Evolutionary conservation across 2,329 filamentous ascomycete genomes (phyloP).

Genomic region (Ilyonectria robusta): DNA sequence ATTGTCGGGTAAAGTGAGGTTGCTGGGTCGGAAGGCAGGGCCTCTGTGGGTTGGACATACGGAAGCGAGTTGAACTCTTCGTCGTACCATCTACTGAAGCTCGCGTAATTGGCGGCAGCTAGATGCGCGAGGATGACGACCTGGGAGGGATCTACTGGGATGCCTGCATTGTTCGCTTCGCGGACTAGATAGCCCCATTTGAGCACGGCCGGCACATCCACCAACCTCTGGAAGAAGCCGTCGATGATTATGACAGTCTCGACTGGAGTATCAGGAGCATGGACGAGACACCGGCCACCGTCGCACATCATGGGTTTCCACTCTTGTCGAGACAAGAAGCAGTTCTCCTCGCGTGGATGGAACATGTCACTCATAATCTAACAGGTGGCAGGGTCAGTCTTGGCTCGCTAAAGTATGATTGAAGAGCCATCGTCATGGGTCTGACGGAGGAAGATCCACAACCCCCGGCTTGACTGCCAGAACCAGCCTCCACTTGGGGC

Average conservation of each 20-base stretch:
- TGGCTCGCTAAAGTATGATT: conserved; percentile 41
- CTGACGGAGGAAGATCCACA: conserved; percentile 40
- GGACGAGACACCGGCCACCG: conserved; percentile 44
- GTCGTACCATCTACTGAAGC: conserved; percentile 53
- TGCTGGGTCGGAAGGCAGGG: conserved; percentile 47
- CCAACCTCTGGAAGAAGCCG: conserved; percentile 52
- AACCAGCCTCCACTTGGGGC: conserved; percentile 43
- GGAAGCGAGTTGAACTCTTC: conserved; percentile 42
- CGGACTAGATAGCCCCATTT: conserved; percentile 52
- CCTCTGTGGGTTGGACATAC: conserved; percentile 45
- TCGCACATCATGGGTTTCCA: conserved; percentile 55
- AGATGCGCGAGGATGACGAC: conserved; percentile 48
- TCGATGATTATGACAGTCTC: conserved; percentile 49
- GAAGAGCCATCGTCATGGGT: conserved; percentile 35
- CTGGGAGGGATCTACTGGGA: conserved; percentile 48
- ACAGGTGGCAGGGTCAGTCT: conserved; percentile 40
- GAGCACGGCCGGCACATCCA: conserved; percentile 53
- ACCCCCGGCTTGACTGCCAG: conserved; percentile 26
- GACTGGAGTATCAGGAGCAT: conserved; percentile 41
- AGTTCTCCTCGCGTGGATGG: conserved; percentile 51
- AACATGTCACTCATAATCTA: conserved; percentile 58
- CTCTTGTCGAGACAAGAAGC: conserved; percentile 54
- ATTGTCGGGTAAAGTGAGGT: conserved; percentile 52
- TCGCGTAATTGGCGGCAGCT: conserved; percentile 48
- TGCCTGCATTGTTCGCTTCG: conserved; percentile 46